Conservation (phyloP, 2,329 filamentous ascomycete species). For the Sarocladium brachiariae region DNA sequence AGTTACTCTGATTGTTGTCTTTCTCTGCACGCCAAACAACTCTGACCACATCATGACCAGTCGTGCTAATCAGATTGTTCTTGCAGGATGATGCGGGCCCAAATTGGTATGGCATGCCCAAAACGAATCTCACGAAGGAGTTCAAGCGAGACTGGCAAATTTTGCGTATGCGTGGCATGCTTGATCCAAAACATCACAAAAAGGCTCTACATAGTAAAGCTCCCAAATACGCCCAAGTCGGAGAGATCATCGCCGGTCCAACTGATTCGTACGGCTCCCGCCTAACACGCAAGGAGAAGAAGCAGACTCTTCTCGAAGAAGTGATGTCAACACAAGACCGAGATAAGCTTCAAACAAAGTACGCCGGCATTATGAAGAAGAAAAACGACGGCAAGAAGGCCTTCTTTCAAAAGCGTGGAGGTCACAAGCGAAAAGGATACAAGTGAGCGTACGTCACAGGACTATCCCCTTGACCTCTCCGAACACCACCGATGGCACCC, state of each 20-base stretch:
- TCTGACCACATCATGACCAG: not conserved
- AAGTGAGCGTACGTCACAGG: not conserved
- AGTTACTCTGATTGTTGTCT: constrained; percentile 63
- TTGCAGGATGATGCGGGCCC: constrained; percentile 59
- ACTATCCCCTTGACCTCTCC: not conserved
- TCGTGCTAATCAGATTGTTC: constrained; percentile 19
- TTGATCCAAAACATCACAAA: constrained; percentile 91
- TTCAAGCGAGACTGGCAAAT: constrained; percentile 86
- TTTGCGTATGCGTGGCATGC: constrained; percentile 77
- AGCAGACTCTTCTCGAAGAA: constrained; percentile 81
- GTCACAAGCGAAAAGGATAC: constrained; percentile 24
- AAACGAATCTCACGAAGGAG: constrained; percentile 75
- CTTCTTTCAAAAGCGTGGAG: constrained; percentile 74
- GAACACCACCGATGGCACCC: too few species aligned
- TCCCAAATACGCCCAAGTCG: constrained; percentile 82
- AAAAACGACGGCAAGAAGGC: constrained; percentile 87
- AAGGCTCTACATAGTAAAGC: constrained; percentile 64
- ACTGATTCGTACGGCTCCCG: constrained; percentile 81
- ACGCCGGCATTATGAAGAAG: constrained; percentile 71
- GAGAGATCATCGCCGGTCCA: constrained; percentile 79
- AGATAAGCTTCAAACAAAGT: constrained; percentile 78
- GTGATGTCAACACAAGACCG: constrained; percentile 49
- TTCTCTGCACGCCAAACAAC: not conserved
- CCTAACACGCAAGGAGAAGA: constrained; percentile 79
- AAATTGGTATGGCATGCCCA: constrained; percentile 83